Evolutionary conservation across 1,139 yeast genomes (phyloP).

Genomic region (Citeromyces siamensis): DNA sequence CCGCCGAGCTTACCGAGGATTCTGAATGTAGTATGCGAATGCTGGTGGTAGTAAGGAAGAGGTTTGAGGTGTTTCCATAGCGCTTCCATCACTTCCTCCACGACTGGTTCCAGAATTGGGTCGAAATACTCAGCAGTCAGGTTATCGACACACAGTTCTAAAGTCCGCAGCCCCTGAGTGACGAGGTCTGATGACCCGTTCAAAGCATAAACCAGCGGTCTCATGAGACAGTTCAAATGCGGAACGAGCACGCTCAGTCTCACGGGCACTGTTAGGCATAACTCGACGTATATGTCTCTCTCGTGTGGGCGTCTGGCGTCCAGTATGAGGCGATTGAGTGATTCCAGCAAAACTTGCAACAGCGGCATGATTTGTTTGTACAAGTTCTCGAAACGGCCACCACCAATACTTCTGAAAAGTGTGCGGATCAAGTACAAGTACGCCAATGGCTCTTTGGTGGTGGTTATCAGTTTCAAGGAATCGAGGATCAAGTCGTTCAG

Average conservation of each 20-base stretch:
- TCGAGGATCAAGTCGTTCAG: slow-evolving; percentile 71
- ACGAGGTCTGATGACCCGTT: slow-evolving; percentile 88
- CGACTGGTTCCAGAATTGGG: slow-evolving; percentile 92
- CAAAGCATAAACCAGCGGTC: slow-evolving; percentile 84
- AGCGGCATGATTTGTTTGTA: slow-evolving; percentile 91
- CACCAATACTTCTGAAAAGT: slow-evolving; percentile 87
- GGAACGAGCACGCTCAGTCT: slow-evolving; percentile 88
- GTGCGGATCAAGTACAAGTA: slow-evolving; percentile 85
- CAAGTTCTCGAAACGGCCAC: slow-evolving; percentile 86
- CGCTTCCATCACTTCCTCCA: slow-evolving; percentile 88
- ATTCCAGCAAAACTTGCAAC: slow-evolving; percentile 74
- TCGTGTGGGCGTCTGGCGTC: slow-evolving; percentile 86
- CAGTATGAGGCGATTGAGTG: slow-evolving; percentile 69
- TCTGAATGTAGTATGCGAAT: slow-evolving; percentile 88
- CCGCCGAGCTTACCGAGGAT: slow-evolving; percentile 96
- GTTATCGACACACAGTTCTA: slow-evolving; percentile 95
- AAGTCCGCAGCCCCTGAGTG: slow-evolving; percentile 85
- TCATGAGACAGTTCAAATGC: slow-evolving; percentile 74
- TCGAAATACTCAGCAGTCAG: slow-evolving; percentile 94
- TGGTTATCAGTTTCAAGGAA: slow-evolving; percentile 69
- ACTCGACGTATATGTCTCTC: slow-evolving; percentile 85
- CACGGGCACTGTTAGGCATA: slow-evolving; percentile 93
- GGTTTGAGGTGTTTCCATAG: slow-evolving; percentile 89
- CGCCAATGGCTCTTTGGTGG: slow-evolving; percentile 86
- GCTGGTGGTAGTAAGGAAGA: slow-evolving; percentile 85